Evolutionary conservation across 1,139 yeast genomes (phyloP).

Genomic region (Candida anutae): DNA sequence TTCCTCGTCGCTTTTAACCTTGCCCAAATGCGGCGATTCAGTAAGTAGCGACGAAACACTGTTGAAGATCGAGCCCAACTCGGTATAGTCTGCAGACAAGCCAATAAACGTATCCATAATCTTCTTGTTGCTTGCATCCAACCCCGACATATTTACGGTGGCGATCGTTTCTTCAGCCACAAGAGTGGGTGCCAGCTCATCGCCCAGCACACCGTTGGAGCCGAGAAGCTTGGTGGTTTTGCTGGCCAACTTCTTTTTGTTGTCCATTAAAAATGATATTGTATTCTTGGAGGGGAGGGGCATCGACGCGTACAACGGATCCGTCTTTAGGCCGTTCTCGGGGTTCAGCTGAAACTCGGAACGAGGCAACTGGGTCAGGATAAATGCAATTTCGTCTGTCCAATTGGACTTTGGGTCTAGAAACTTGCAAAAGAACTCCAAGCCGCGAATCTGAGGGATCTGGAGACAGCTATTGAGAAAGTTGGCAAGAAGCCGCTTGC

Average conservation of each 20-base stretch:
- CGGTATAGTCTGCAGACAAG: conserved; percentile 58
- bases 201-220: conserved; percentile 2
- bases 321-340: conserved; percentile 46
- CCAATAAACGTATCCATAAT: conserved; percentile 58
- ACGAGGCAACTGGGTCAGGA: conserved; percentile 34
- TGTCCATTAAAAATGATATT: conserved; percentile 30
- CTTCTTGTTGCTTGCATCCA: conserved; percentile 62
- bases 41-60: conserved; percentile 63
- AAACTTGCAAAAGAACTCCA: conserved; percentile 65
- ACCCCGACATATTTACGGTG: conserved; percentile 26
- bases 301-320: conserved; percentile 51
- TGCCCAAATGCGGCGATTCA: conserved; percentile 13
- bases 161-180: conserved; percentile 1
- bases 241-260: conserved; percentile 20
- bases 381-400: conserved; percentile 44
- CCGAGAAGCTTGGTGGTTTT: conserved; percentile 19
- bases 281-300: conserved; percentile 48
- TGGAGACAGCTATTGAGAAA: conserved; percentile 71
- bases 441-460: conserved; percentile 47
- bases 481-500: conserved; percentile 71
- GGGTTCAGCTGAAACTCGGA: conserved; percentile 46
- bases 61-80: conserved; percentile 64
- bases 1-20: conserved; percentile 15
- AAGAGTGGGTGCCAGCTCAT: conserved; percentile 2
- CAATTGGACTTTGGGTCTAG: conserved; percentile 82